Base-by-base conservation (phyloP, 2,329 filamentous ascomycete species). In the Corinectria fuckeliana region DNA sequence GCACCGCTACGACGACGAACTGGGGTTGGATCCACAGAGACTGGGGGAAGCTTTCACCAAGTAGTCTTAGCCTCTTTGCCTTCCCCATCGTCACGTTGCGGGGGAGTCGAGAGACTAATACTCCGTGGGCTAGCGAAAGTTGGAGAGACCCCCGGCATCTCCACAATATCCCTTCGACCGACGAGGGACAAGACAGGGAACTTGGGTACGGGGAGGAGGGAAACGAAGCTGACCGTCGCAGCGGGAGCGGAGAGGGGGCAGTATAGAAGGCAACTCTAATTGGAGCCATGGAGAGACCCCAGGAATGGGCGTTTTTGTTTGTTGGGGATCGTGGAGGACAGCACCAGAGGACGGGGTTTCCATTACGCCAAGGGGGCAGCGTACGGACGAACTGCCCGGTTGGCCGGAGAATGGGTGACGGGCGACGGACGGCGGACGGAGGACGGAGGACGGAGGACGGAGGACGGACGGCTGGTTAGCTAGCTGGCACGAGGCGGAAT, bases 81-180 rank as follows among this genome's bases (percentile, higher is more conserved):
- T 65, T 39, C 61, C 65, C 65, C 61, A 61, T 49, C 41, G 57
- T 50, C 41, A 36, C 34, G 63, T 69, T 66, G 67, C 63, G 67
- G 67, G 65, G 64, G 62, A 66, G n/a, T n/a, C 56, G 57, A 58
- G 62, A 54, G 62, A 54, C n/a, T 60, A 55, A 60, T 63, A 58
- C n/a, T n/a, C n/a, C n/a, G n/a, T n/a, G n/a, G n/a, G 53, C 57
- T 50, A 58, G 25, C 38, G 38, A 60, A 58, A 64, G 65, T 68
- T 68, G 60, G 62, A 63, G 62, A 63, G 64, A 67, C 65, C 59
- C 42, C 60, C 63, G 60, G 59, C 56, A 69, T 69, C 67, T 59
- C 67, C 67, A 69, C 67, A 70, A 58, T 47, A 62, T 67, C 67
- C 68, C 52, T 70, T 70, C 66, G 64, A 58, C 68, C 67, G 68